phyloP scores from a whole-genome alignment of 2,329 filamentous ascomycete species.

The Lachnellula occidentalis region DNA sequence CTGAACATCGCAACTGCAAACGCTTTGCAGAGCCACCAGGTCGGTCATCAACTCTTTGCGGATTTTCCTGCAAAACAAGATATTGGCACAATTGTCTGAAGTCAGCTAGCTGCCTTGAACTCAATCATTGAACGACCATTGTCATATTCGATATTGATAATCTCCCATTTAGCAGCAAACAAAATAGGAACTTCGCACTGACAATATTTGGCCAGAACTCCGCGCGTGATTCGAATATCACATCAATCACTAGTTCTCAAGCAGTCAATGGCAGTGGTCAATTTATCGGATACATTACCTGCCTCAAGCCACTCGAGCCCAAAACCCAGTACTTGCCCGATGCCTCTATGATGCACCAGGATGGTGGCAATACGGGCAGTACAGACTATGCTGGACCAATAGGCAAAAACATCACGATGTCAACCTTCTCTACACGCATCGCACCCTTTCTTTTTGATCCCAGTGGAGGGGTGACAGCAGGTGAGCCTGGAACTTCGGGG shows the following conservation, averaged over 20 bases:
- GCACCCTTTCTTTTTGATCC: not conserved
- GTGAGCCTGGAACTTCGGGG: not conserved
- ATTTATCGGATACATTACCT: not conserved
- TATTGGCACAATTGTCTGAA: too few relatives aligned
- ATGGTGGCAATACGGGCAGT: not conserved
- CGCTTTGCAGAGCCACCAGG: too few relatives aligned
- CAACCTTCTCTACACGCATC: not conserved
- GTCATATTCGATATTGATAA: too few relatives aligned
- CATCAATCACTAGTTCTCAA: not conserved
- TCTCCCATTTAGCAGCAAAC: too few relatives aligned
- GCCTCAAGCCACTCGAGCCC: not conserved
- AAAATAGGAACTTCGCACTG: too few relatives aligned
- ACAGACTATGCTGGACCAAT: not conserved
- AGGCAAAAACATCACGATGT: not conserved
- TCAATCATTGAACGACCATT: too few relatives aligned
- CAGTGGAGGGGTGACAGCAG: not conserved
- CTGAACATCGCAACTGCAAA: too few relatives aligned
- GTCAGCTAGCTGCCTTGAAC: too few relatives aligned
- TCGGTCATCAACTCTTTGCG: too few relatives aligned
- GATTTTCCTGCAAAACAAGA: too few relatives aligned
- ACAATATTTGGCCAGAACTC: too few relatives aligned
- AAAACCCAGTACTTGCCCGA: constrained; percentile 2
- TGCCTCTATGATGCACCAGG: not conserved
- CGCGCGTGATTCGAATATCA: not conserved
- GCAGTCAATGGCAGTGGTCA: not conserved